Conservation (phyloP, 345 rosid genomes). For the Euphorbia lathyris region DNA sequence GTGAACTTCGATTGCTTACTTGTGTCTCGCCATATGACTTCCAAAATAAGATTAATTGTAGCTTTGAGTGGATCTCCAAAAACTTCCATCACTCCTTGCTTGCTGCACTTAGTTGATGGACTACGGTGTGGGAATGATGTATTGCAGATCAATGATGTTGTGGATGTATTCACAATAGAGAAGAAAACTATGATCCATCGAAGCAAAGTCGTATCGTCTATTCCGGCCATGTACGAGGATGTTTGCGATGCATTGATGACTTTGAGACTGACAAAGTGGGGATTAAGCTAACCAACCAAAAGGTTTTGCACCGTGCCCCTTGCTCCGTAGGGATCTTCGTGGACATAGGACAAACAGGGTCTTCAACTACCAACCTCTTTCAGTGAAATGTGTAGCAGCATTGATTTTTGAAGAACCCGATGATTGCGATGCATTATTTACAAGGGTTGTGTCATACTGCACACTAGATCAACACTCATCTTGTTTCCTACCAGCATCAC, state of each 20-base stretch:
- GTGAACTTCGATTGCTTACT: slow-evolving; percentile 60
- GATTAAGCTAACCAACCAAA: slow-evolving; percentile 59
- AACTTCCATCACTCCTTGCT: slow-evolving; percentile 45
- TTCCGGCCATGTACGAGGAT: slow-evolving; percentile 56
- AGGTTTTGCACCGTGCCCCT: slow-evolving; percentile 66
- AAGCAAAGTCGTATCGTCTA: slow-evolving; percentile 53
- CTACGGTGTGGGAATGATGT: slow-evolving; percentile 76
- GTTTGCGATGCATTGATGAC: slow-evolving; percentile 67
- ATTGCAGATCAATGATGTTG: slow-evolving; percentile 61
- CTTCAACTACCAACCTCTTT: slow-evolving; percentile 60
- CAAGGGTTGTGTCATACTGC: slow-evolving; percentile 46
- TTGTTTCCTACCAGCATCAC: slow-evolving; percentile 37
- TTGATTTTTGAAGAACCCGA: slow-evolving; percentile 87
- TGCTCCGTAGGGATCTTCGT: slow-evolving; percentile 76
- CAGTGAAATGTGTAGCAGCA: slow-evolving; percentile 53
- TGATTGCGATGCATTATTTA: slow-evolving; percentile 84
- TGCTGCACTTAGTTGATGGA: slow-evolving; percentile 80
- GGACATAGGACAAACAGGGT: slow-evolving; percentile 64
- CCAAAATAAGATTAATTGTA: slow-evolving; percentile 43
- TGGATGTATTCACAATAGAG: slow-evolving; percentile 53
- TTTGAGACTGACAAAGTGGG: slow-evolving; percentile 61
- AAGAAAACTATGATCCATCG: slow-evolving; percentile 49
- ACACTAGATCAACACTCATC: slow-evolving; percentile 51
- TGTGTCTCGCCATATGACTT: slow-evolving; percentile 75
- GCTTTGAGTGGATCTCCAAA: slow-evolving; percentile 46